Conservation (phyloP, 768 basidiomycete species). For the Boletus rufocinnamomeus region DNA sequence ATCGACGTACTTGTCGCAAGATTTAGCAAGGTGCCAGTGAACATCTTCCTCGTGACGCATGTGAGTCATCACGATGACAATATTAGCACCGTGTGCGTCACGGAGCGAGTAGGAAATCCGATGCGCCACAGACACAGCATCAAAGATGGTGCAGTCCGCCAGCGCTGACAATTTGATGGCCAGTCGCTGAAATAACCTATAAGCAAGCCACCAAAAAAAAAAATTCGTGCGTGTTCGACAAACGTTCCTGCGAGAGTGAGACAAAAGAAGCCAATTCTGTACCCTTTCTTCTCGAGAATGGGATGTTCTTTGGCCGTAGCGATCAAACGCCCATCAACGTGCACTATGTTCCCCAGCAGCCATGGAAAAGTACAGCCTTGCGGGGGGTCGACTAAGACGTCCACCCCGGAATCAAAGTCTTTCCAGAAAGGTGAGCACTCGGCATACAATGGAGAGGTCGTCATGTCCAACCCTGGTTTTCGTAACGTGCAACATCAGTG, state of each 20-base stretch:
- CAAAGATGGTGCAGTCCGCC: constrained; percentile 4
- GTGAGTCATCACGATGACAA: constrained; percentile 14
- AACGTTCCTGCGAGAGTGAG: constrained; percentile 15
- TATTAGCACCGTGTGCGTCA: not conserved
- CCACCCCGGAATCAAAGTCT: constrained; percentile 15
- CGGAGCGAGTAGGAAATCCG: constrained; percentile 6
- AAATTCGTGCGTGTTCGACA: not conserved
- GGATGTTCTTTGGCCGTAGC: constrained; percentile 10
- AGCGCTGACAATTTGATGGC: constrained; percentile 11
- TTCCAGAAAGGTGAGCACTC: not conserved
- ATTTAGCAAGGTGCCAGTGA: not conserved
- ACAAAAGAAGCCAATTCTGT: constrained; percentile 10
- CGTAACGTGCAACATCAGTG: constrained; percentile 9
- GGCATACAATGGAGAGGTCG: not conserved
- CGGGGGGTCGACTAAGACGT: constrained; percentile 5
- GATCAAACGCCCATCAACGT: constrained; percentile 1
- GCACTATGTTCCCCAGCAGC: constrained; percentile 15
- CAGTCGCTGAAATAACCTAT: not conserved
- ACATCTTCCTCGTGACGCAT: constrained; percentile 15
- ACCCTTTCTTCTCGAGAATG: constrained; percentile 8
- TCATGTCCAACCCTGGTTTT: constrained; percentile 7
- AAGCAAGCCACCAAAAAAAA: not conserved
- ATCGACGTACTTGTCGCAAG: constrained; percentile 5
- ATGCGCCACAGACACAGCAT: constrained; percentile 14
- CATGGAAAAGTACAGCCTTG: constrained; percentile 12